Conservation (phyloP, 208 protist species). For the Porcisia hertigi region DNA sequence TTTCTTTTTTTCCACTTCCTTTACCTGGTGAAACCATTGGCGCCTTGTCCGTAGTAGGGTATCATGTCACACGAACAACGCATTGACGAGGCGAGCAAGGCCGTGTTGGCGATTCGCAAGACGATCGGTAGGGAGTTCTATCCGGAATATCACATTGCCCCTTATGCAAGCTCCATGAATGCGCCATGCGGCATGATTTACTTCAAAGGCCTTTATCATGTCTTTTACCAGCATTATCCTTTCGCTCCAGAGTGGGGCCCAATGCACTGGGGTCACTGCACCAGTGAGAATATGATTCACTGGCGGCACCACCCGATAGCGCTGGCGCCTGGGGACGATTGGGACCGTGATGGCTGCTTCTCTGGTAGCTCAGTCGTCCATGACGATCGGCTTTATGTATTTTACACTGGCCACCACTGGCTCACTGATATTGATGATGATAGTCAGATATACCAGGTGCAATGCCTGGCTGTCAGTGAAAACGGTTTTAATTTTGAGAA, state of each 20-base stretch:
- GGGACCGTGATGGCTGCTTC: conserved; percentile 64
- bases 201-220: conserved; percentile 60
- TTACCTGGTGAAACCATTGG: background rate
- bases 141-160: conserved; percentile 56
- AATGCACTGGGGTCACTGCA: conserved; percentile 71
- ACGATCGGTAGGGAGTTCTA: conserved; percentile 47
- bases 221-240: conserved; percentile 70
- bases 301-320: conserved; percentile 64
- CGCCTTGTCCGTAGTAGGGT: background rate
- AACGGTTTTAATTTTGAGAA: conserved; percentile 72
- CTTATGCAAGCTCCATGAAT: conserved; percentile 57
- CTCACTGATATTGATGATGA: conserved; percentile 41
- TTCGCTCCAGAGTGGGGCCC: conserved; percentile 43
- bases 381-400: conserved; percentile 60
- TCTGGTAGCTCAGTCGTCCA: conserved; percentile 44
- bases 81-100: conserved; percentile 44
- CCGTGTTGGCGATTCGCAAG: conserved; percentile 44
- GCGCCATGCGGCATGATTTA: conserved; percentile 48
- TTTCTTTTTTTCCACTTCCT: background rate
- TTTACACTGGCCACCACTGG: conserved; percentile 74
- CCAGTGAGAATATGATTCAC: conserved; percentile 64
- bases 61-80: conserved; percentile 45
- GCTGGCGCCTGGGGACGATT: conserved; percentile 62
- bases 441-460: conserved; percentile 63
- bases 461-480: conserved; percentile 70